Evolutionary conservation across 139 green algal genomes (phyloP).

Genomic region (Ostreobium quekettii): DNA sequence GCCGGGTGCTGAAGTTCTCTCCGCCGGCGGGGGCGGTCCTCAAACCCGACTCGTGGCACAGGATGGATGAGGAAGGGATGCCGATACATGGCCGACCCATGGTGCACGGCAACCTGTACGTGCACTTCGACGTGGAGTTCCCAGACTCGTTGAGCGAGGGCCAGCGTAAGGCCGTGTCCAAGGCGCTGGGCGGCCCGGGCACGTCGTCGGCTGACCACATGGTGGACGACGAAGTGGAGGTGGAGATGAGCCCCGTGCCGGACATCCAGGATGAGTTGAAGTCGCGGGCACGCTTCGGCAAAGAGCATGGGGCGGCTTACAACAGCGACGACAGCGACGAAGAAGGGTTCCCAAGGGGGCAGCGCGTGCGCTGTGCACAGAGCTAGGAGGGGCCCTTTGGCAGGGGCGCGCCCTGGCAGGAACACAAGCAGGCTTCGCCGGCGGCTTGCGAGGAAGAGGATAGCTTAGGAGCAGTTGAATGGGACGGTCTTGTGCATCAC

Average conservation of each 20-base stretch:
- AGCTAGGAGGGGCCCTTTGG: no score
- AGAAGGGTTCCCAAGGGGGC: not conserved
- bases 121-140: conserved; percentile 64
- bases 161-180: not conserved
- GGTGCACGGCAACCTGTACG: conserved; percentile 89
- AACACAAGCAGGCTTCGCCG: no score
- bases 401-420: no score
- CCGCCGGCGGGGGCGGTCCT: conserved; percentile 68
- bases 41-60: conserved; percentile 76
- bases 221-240: conserved; percentile 7
- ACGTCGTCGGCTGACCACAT: conserved; percentile 4
- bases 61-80: conserved; percentile 91
- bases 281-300: not conserved
- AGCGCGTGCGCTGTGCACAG: conserved; percentile 13
- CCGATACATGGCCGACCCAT: conserved; percentile 80
- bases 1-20: conserved; percentile 66
- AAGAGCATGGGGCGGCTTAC: not conserved
- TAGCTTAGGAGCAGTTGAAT: no score
- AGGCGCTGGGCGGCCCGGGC: not conserved
- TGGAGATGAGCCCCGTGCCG: conserved; percentile 2
- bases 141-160: not conserved
- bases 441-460: no score
- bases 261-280: conserved; percentile 18
- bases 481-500: no score
- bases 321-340: not conserved